phyloP scores from a whole-genome alignment of 2,329 filamentous ascomycete species.

The Calonectria leucothoes region DNA sequence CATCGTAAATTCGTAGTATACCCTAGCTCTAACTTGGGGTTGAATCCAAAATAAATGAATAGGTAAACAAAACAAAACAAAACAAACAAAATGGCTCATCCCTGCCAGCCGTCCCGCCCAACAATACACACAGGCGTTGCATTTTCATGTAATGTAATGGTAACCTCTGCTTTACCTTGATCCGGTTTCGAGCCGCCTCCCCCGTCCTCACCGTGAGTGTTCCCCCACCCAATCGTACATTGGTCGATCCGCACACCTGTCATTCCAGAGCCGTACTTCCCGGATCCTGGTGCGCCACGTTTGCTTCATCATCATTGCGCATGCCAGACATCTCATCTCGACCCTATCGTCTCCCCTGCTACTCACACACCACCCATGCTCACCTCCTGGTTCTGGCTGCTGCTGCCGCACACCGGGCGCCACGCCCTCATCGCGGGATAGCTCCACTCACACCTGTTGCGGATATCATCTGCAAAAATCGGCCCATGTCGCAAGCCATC shows the following conservation, averaged over 20 bases:
- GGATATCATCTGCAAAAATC: background rate
- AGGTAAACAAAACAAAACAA: conserved; percentile 2
- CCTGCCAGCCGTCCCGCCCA: background rate
- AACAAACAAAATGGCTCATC: background rate
- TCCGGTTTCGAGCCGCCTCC: conserved; percentile 21
- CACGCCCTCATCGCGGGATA: conserved; percentile 17
- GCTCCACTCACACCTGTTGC: conserved; percentile 28
- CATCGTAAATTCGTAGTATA: background rate
- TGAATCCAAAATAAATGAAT: background rate
- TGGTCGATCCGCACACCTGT: conserved; percentile 30
- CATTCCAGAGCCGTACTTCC: conserved; percentile 37
- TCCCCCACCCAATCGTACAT: conserved; percentile 30
- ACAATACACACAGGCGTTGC: background rate
- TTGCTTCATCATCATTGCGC: conserved; percentile 39
- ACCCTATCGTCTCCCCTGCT: conserved; percentile 13
- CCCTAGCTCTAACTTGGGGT: background rate
- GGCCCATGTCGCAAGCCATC: conserved; percentile 1
- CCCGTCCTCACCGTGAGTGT: background rate
- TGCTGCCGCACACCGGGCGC: conserved; percentile 5
- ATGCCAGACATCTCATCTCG: conserved; percentile 20
- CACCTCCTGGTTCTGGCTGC: conserved; percentile 14
- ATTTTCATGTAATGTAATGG: background rate
- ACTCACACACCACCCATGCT: conserved; percentile 17
- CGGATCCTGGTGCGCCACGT: conserved; percentile 31
- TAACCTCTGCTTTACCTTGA: conserved; percentile 11